Evolutionary conservation across 805 yeast species (phyloP).

Genomic region (Spencermartinsiella europaea): DNA sequence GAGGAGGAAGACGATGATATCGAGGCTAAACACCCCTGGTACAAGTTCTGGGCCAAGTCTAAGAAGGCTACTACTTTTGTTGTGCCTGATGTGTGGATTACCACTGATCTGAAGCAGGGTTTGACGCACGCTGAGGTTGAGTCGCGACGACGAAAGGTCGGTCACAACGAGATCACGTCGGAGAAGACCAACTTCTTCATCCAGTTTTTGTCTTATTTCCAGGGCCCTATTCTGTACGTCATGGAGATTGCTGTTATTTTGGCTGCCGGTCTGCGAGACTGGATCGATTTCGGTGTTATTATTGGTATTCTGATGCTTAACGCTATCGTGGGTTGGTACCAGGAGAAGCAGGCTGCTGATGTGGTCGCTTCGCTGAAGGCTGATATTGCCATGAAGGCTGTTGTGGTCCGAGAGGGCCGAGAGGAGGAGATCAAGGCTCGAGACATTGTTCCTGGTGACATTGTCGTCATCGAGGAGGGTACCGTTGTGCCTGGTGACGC

Average conservation of each 20-base stretch:
- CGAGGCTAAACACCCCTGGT: slow-evolving; percentile 61
- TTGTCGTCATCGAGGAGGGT: slow-evolving; percentile 89
- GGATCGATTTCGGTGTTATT: slow-evolving; percentile 98
- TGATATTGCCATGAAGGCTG: slow-evolving; percentile 86
- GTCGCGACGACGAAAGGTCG: slow-evolving; percentile 84
- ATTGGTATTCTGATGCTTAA: slow-evolving; percentile 81
- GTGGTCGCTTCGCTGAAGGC: slow-evolving; percentile 94
- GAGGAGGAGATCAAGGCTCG: slow-evolving; percentile 71
- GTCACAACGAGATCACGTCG: slow-evolving; percentile 84
- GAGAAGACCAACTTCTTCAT: slow-evolving; percentile 74
- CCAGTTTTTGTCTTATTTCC: slow-evolving; percentile 80
- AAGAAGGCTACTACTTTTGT: slow-evolving; percentile 35
- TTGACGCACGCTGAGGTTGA: slow-evolving; percentile 67
- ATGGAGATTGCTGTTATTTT: slow-evolving; percentile 93
- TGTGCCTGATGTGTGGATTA: slow-evolving; percentile 76
- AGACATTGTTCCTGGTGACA: slow-evolving; percentile 94
- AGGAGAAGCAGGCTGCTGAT: slow-evolving; percentile 97
- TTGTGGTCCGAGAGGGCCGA: slow-evolving; percentile 79
- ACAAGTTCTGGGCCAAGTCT: slow-evolving; percentile 42
- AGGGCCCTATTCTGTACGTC: slow-evolving; percentile 92
- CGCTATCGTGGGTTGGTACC: slow-evolving; percentile 93
- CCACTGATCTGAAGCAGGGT: slow-evolving; percentile 77
- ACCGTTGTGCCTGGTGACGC: slow-evolving; percentile 91
- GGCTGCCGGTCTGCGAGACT: slow-evolving; percentile 95
- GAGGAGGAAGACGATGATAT: slow-evolving; percentile 55